These are phyloP conservation scores for Candida dubliniensis DNA, from an alignment of 1,139 yeast species.

Conservation along the genomic window DNA sequence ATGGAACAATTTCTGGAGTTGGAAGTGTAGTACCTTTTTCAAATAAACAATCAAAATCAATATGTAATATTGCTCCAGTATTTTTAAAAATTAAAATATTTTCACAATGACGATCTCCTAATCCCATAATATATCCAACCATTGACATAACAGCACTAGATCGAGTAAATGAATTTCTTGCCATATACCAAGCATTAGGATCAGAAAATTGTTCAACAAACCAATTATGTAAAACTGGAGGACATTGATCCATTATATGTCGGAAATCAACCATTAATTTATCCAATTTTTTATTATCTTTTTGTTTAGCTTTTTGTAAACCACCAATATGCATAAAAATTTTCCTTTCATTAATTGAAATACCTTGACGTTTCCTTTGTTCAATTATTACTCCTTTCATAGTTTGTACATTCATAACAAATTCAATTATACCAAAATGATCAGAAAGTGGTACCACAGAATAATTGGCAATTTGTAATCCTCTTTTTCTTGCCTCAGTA, in stretches of 20 bases:
- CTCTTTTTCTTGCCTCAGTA: slow-evolving; percentile 71
- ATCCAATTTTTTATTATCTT: slow-evolving; percentile 14
- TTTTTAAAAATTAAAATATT: slow-evolving; percentile 74
- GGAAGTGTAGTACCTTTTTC: slow-evolving; percentile 75
- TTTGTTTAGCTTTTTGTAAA: slow-evolving; percentile 34
- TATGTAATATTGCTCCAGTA: slow-evolving; percentile 83
- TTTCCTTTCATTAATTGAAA: slow-evolving; percentile 30
- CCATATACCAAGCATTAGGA: slow-evolving; percentile 83
- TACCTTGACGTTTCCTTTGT: slow-evolving; percentile 41
- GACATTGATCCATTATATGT: slow-evolving; percentile 42
- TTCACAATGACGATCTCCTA: slow-evolving; percentile 97
- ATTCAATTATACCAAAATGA: slow-evolving; percentile 86
- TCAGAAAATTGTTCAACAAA: slow-evolving; percentile 86
- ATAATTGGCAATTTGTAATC: slow-evolving; percentile 72
- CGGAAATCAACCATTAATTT: slow-evolving; percentile 31
- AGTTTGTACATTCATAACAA: slow-evolving; percentile 85
- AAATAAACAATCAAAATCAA: slow-evolving; percentile 94
- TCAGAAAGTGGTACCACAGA: slow-evolving; percentile 89
- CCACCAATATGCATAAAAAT: slow-evolving; percentile 37
- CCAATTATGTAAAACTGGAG: slow-evolving; percentile 86
- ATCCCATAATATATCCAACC: slow-evolving; percentile 86
- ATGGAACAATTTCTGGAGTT: slow-evolving; percentile 92
- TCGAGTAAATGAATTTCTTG: slow-evolving; percentile 71
- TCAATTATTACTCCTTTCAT: slow-evolving; percentile 65
- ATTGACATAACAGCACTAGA: slow-evolving; percentile 96